Evolutionary conservation across 169 alveolate genomes (phyloP).

Genomic region (Plasmodium knowlesi): DNA sequence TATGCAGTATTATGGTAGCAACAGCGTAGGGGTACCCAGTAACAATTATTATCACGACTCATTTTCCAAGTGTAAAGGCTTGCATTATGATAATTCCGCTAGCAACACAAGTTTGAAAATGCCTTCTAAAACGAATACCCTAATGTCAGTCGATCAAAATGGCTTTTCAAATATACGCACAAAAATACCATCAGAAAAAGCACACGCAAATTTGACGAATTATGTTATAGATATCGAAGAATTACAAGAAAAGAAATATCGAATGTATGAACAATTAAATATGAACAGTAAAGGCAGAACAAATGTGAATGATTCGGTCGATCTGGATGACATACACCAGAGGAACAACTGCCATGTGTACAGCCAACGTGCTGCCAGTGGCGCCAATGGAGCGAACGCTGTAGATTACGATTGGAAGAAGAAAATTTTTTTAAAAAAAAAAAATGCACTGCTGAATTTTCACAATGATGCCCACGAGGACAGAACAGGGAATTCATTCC

Average conservation of each 20-base stretch:
- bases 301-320: not conserved
- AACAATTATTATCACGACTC: not conserved
- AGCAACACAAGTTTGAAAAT: constrained; percentile 8
- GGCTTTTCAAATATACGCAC: constrained; percentile 2
- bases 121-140: not conserved
- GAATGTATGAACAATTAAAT: constrained; percentile 4
- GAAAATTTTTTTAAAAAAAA: not conserved
- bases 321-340: constrained; percentile 1
- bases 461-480: constrained; percentile 7
- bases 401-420: not conserved
- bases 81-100: not conserved
- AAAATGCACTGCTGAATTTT: not conserved
- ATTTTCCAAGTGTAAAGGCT: not conserved
- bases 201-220: not conserved
- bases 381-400: not conserved
- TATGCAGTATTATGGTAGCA: not conserved
- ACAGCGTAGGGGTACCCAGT: not conserved
- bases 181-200: not conserved
- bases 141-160: constrained; percentile 16
- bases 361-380: not conserved
- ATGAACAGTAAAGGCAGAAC: not conserved
- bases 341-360: not conserved
- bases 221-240: not conserved
- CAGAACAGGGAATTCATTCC: not conserved
- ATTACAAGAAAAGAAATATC: constrained; percentile 9